Base-by-base conservation (phyloP, 2,329 filamentous ascomycete genomes). In the Alternaria sp. region DNA sequence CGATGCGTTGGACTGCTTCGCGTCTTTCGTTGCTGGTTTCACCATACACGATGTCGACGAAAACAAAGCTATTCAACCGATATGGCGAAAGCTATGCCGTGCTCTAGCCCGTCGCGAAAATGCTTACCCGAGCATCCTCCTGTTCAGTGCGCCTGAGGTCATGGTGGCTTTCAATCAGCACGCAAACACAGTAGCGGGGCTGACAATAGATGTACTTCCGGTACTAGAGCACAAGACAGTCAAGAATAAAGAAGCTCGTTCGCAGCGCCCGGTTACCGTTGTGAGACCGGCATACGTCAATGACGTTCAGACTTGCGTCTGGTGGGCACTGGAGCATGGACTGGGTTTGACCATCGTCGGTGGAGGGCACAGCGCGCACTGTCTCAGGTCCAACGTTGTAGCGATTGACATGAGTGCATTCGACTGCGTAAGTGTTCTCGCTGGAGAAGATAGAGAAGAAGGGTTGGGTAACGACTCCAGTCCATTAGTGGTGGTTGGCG, bases 291-390 rank as follows among this genome's bases (percentile, higher is more conserved):
- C 72, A 54, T 68, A 81, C 2, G 47, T 86, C 24, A 34, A 16
- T 38, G 81, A 88, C 0, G 67, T 90, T 41, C 86, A 87, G 66
- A 47, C 79, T 4, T 89, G 87, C 63, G 82, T 89, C 52, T 69
- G 41, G 68, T 89, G 86, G 87, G 86, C 87, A 65, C 36, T 85
- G 9, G 71, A 83, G 62, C 76, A 86, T 54, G 56, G 57, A 0
- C 26, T 80, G 1, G 67, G 81, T 41, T 71, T 88, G 52, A 85
- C 83, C 0, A 73, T 89, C 26, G 14, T 89, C 18, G 83, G 86
- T 7, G 87, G 88, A 0, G 80, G 88, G 14, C 87, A 90, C 67
- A 86, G 87, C 64, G 85, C 82, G 7, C 85, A 90, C 51, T 89
- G 87, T 70, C 63, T 87, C 43, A 77, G 75, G 80, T 72, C 83